Conservation (phyloP, 805 yeast genomes). For the Cyberlindnera euphorbiiphila region DNA sequence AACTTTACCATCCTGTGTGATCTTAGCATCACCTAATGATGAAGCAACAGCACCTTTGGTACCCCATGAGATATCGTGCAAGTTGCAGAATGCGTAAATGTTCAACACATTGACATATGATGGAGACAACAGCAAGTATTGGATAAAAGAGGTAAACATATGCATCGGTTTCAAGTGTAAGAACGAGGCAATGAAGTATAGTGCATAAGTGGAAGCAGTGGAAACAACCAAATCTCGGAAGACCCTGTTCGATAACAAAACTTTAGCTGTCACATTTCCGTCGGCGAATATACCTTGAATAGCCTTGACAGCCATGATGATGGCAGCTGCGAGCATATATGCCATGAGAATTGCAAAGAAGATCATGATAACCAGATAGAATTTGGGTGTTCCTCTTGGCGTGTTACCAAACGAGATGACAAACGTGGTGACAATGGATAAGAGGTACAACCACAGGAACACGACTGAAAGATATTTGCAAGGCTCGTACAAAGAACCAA, state of each 20-base stretch:
- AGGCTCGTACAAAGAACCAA: conserved; percentile 66
- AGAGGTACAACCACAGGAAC: conserved; percentile 80
- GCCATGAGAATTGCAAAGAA: conserved; percentile 87
- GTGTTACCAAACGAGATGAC: conserved; percentile 90
- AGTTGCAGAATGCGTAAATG: conserved; percentile 93
- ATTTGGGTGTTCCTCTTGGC: conserved; percentile 82
- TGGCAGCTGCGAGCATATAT: conserved; percentile 84
- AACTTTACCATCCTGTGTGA: conserved; percentile 59
- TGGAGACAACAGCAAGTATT: conserved; percentile 81
- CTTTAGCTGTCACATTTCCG: conserved; percentile 35
- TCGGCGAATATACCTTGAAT: conserved; percentile 44
- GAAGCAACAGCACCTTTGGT: conserved; percentile 77
- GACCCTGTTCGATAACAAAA: conserved; percentile 58
- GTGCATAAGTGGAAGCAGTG: conserved; percentile 73
- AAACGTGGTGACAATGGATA: conserved; percentile 78
- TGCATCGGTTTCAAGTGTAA: conserved; percentile 89
- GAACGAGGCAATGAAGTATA: conserved; percentile 75
- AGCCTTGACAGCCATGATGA: conserved; percentile 73
- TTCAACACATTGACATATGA: conserved; percentile 87
- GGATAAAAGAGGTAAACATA: conserved; percentile 82
- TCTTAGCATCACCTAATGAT: conserved; percentile 83
- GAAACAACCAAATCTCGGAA: conserved; percentile 89
- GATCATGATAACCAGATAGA: conserved; percentile 68
- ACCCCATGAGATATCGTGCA: conserved; percentile 97
- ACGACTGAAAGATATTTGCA: conserved; percentile 77